A percentile compares a stretch with the other conserved stretches of the same genome.
These are phyloP conservation scores for Porogramme epimiltina DNA, from an alignment of 1,284 basidiomycete genomes.

Conservation along the genomic window DNA sequence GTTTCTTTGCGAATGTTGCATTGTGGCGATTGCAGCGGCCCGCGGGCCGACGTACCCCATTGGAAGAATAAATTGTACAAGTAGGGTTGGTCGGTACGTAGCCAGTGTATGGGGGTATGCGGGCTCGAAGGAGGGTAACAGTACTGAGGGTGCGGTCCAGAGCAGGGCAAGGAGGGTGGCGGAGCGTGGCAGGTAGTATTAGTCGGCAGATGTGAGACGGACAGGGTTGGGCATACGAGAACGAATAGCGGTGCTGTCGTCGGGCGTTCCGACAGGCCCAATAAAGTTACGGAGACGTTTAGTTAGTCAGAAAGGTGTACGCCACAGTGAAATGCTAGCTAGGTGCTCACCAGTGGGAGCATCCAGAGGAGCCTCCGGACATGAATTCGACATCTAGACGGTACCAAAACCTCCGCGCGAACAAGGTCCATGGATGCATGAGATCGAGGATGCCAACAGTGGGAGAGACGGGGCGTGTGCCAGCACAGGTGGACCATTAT, in stretches of 20 bases:
- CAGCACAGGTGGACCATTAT: conserved; percentile 22
- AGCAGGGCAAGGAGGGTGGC: not conserved
- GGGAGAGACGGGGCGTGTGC: conserved; percentile 14
- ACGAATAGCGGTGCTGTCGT: no score
- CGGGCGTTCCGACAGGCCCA: not conserved
- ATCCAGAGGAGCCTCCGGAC: conserved; percentile 8
- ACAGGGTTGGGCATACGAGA: not conserved
- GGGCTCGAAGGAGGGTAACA: conserved; percentile 23
- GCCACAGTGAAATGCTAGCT: no score
- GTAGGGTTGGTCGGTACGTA: conserved; percentile 22
- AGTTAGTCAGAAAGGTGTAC: no score
- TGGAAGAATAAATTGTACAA: conserved; percentile 24
- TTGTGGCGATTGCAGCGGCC: not conserved
- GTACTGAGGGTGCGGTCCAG: conserved; percentile 10
- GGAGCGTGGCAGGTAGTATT: not conserved
- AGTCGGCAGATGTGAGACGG: not conserved
- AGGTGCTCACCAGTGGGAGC: conserved; percentile 9
- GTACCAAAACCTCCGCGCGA: conserved; percentile 4
- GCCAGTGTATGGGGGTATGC: conserved; percentile 24
- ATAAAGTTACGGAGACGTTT: no score
- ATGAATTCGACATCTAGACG: conserved; percentile 12
- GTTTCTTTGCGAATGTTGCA: no score
- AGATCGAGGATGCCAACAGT: conserved; percentile 8
- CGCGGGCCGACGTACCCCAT: conserved; percentile 12
- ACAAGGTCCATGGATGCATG: conserved; percentile 7